Base-by-base conservation (phyloP, 139 green algal species). In the Zygnema circumcarinatum region DNA sequence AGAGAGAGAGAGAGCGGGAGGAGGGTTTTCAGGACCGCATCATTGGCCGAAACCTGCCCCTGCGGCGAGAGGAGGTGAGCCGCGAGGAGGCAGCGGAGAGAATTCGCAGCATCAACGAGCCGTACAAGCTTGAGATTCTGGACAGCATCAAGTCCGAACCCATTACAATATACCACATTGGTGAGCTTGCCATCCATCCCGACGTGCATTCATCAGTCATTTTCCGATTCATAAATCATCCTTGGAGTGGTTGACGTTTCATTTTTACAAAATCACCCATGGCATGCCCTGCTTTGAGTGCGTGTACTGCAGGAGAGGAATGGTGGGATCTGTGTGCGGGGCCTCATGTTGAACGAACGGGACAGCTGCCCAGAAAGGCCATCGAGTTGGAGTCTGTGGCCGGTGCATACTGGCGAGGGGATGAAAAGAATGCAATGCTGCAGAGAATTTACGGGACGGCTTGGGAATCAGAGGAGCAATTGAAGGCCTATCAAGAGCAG, bases 111-210 rank as follows among this genome's bases (percentile, higher is more conserved):
- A 90, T 94, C 69, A 92, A 93, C 54, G 97, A 99, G 93, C 93
- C 97, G 0, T 99, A 98, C 94, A 99, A 99, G 91, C 91, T 98
- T 41, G 96, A 99, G 90, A 98, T 99, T 86, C 92, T 99, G 40
- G 92, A 98, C 39, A 88, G 87, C 82, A 98, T 98, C 83, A 85
- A 95, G 25, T 90, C 88, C 16, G 95, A 96, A 2, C 67, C 94
- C 83, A 99, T 99, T 93, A 99, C 97, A 33, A 97, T 99, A 83
- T 99, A 98, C 92, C 96, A 99, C 93, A 97, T 98, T 1, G 97
- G 97, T 85, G 83, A 94, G 72, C 7, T n/a, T n/a, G n/a, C n/a
- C n/a, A n/a, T n/a, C n/a, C n/a, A n/a, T n/a, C n/a, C n/a, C n/a
- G n/a, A n/a, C n/a, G n/a, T n/a, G n/a, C n/a, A n/a, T n/a, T n/a